Conservation (phyloP, 2,329 filamentous ascomycete genomes). For the Cladophialophora exuberans region DNA sequence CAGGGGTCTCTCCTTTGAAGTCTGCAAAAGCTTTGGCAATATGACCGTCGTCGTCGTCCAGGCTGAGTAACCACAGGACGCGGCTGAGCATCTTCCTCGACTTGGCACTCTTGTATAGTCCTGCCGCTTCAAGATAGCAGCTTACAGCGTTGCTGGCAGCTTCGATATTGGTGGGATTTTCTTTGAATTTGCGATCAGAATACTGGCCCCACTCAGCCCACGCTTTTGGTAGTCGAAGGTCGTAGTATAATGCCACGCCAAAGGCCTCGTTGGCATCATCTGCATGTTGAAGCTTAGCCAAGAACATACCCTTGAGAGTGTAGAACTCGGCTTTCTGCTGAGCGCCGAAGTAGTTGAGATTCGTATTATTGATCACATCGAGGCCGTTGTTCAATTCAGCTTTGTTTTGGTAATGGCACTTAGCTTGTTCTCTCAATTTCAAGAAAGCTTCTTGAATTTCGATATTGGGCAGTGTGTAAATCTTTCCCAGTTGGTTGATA, state of each 20-base stretch:
- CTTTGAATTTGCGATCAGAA: constrained; percentile 95
- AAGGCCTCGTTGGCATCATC: constrained; percentile 92
- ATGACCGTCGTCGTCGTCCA: constrained; percentile 84
- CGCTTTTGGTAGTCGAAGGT: constrained; percentile 91
- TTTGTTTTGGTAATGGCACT: constrained; percentile 96
- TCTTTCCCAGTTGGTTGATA: constrained; percentile 93
- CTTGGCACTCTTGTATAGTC: constrained; percentile 96
- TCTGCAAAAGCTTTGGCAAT: constrained; percentile 88
- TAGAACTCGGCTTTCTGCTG: constrained; percentile 99
- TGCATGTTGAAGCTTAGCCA: constrained; percentile 89
- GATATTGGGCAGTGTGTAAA: constrained; percentile 98
- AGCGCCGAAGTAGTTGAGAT: constrained; percentile 95
- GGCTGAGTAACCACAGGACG: constrained; percentile 91
- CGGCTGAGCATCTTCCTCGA: constrained; percentile 90
- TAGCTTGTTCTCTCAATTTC: constrained; percentile 96
- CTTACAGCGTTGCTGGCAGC: constrained; percentile 90
- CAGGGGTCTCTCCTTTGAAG: constrained; percentile 94
- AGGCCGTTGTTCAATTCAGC: constrained; percentile 88
- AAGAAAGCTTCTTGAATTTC: constrained; percentile 99
- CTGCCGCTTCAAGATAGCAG: constrained; percentile 93
- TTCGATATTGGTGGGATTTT: constrained; percentile 78
- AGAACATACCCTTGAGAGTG: constrained; percentile 98
- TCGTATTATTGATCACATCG: constrained; percentile 99
- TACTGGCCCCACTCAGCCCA: constrained; percentile 99
- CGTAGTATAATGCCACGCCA: constrained; percentile 92